Conservation (phyloP, 1,284 basidiomycete genomes). For the Apiotrichum mycotoxinovorans region DNA sequence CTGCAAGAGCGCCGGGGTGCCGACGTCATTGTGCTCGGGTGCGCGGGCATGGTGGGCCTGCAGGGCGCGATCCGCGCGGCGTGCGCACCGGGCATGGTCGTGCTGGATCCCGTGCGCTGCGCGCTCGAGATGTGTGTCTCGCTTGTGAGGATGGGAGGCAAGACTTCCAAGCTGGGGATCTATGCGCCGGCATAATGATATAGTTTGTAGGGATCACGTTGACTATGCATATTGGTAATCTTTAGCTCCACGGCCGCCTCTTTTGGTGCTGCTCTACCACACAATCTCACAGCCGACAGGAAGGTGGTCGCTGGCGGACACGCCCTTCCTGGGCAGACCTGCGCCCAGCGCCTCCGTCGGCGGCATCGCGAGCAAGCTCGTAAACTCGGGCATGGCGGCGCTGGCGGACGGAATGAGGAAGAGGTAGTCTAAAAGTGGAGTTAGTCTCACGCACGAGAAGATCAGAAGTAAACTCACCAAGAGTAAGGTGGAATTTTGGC, state of each 20-base stretch:
- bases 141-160: conserved; percentile 25
- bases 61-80: conserved; percentile 47
- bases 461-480: conserved; percentile 56
- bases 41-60: conserved; percentile 57
- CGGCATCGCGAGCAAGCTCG: conserved; percentile 65
- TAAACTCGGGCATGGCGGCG: conserved; percentile 53
- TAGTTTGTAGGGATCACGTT: too few relatives aligned
- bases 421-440: conserved; percentile 72
- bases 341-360: conserved; percentile 60
- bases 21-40: conserved; percentile 54
- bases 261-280: too few relatives aligned
- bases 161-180: conserved; percentile 33
- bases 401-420: conserved; percentile 54
- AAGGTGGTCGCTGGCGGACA: conserved; percentile 84
- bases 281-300: conserved; percentile 57
- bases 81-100: conserved; percentile 37
- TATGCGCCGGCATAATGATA: conserved; percentile 16
- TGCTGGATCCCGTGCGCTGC: conserved; percentile 53
- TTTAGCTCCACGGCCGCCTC: too few relatives aligned
- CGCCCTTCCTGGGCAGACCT: conserved; percentile 72
- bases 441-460: conserved; percentile 9
- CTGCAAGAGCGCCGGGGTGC: conserved; percentile 44
- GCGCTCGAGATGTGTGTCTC: conserved; percentile 39
- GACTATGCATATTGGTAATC: too few relatives aligned
- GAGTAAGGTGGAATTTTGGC: conserved; percentile 65